Evolutionary conservation across 2,329 filamentous ascomycete genomes (phyloP).

Genomic region (Xylariales sp.): DNA sequence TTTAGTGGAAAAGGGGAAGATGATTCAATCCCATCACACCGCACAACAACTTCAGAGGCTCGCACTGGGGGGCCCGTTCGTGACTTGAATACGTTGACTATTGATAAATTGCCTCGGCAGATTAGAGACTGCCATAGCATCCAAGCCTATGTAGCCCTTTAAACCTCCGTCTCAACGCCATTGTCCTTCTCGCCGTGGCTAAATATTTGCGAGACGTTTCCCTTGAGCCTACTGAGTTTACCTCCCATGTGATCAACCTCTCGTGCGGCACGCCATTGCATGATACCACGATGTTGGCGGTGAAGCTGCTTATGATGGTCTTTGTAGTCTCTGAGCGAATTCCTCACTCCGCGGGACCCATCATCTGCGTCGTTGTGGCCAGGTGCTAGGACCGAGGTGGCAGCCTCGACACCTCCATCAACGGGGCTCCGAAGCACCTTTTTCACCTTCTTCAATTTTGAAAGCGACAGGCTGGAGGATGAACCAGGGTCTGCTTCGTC

Average conservation of each 20-base stretch:
- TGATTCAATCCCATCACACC: too few species aligned
- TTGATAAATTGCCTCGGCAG: too few species aligned
- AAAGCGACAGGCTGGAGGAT: conserved; percentile 19
- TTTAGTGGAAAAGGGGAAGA: too few species aligned
- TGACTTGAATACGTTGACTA: too few species aligned
- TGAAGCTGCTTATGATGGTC: conserved; percentile 56
- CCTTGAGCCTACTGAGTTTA: conserved; percentile 52
- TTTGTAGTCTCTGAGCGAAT: conserved; percentile 56
- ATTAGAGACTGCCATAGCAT: too few species aligned
- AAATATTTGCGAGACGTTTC: conserved; percentile 53
- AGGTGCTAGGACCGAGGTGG: conserved; percentile 25
- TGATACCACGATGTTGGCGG: conserved; percentile 61
- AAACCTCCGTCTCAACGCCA: conserved; percentile 67
- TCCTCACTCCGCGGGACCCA: conserved; percentile 40
- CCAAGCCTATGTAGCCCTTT: too few species aligned
- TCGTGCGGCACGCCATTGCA: conserved; percentile 64
- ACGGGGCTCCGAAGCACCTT: conserved; percentile 30
- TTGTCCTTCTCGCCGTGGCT: conserved; percentile 53
- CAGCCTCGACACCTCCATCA: conserved; percentile 22
- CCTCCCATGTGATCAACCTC: conserved; percentile 46
- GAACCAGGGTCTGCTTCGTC: conserved; percentile 21
- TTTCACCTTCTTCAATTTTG: conserved; percentile 26
- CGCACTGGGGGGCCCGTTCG: too few species aligned
- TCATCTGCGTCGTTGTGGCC: conserved; percentile 36
- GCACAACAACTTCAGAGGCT: too few species aligned